A percentile compares a stretch with the other conserved stretches of the same genome.
Conservation (phyloP, 768 basidiomycete genomes). For the Boletus rubropictus region DNA sequence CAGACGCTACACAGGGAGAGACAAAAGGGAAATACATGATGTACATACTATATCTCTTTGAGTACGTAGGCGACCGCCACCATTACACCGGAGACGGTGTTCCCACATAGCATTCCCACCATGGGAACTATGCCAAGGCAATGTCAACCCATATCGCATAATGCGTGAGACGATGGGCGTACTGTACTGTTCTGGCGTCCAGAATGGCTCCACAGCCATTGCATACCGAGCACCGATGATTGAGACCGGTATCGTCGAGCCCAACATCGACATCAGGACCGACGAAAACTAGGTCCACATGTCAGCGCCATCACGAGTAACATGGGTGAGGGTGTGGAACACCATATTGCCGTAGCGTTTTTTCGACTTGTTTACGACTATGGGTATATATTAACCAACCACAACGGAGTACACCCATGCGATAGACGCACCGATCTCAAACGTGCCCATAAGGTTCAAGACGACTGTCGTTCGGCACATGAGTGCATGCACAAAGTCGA, state of each 20-base stretch:
- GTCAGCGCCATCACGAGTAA: constrained; percentile 7
- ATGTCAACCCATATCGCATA: neutral
- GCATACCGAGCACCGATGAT: constrained; percentile 70
- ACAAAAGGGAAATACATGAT: neutral
- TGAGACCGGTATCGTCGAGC: constrained; percentile 75
- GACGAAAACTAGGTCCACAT: constrained; percentile 44
- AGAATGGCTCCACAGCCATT: constrained; percentile 74
- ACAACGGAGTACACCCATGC: neutral
- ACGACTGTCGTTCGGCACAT: constrained; percentile 38
- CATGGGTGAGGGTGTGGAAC: neutral
- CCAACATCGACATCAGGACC: constrained; percentile 62
- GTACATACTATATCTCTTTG: constrained; percentile 64
- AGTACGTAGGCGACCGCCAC: constrained; percentile 66
- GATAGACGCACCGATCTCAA: constrained; percentile 57
- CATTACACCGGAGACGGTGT: constrained; percentile 70
- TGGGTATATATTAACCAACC: neutral
- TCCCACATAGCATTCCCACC: constrained; percentile 82
- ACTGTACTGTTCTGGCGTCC: constrained; percentile 82
- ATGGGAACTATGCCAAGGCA: constrained; percentile 54
- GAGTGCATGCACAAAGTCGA: neutral
- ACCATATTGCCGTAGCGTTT: constrained; percentile 74
- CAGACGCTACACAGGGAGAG: neutral
- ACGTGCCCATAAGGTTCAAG: constrained; percentile 70
- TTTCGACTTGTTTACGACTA: constrained; percentile 76
- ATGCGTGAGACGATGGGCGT: constrained; percentile 14